Evolutionary conservation across 2,329 filamentous ascomycete genomes (phyloP).

Genomic region (Phialophora macrospora): DNA sequence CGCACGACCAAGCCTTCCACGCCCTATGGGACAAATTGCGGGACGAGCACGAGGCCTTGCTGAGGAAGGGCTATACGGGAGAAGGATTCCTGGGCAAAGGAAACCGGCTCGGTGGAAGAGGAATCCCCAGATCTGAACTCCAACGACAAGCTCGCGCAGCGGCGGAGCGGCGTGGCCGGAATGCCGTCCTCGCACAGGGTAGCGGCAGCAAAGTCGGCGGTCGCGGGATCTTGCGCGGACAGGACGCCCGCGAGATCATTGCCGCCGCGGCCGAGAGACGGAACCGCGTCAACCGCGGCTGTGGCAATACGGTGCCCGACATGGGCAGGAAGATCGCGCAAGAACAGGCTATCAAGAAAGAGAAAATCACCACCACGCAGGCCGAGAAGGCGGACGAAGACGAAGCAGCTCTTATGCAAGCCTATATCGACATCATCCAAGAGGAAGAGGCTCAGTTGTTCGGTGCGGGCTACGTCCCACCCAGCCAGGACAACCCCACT

Average conservation of each 20-base stretch:
- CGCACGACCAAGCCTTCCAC: slow-evolving; percentile 82
- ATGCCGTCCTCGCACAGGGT: slow-evolving; percentile 53
- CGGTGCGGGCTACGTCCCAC: slow-evolving; percentile 60
- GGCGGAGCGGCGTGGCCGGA: slow-evolving; percentile 69
- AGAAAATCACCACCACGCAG: slow-evolving; percentile 77
- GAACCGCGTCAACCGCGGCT: slow-evolving; percentile 70
- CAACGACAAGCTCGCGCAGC: slow-evolving; percentile 73
- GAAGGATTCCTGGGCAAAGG: slow-evolving; percentile 84
- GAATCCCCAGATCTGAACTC: slow-evolving; percentile 72
- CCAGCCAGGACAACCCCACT: slow-evolving; percentile 58
- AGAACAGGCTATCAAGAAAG: slow-evolving; percentile 63
- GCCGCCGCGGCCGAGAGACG: slow-evolving; percentile 72
- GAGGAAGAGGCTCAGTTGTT: slow-evolving; percentile 71
- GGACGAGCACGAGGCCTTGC: slow-evolving; percentile 77
- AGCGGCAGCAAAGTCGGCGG: slow-evolving; percentile 78
- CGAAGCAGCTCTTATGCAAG: slow-evolving; percentile 81
- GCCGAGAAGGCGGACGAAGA: slow-evolving; percentile 90
- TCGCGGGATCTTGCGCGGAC: slow-evolving; percentile 58
- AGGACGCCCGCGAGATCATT: slow-evolving; percentile 74
- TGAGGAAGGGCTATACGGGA: slow-evolving; percentile 83
- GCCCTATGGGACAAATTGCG: slow-evolving; percentile 87
- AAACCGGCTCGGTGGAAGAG: slow-evolving; percentile 70
- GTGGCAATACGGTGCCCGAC: slow-evolving; percentile 69
- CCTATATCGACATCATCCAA: slow-evolving; percentile 83
- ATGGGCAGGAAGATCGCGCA: slow-evolving; percentile 69